phyloP scores from a whole-genome alignment of 73 alveolate species.

The Paramecium bursaria region DNA sequence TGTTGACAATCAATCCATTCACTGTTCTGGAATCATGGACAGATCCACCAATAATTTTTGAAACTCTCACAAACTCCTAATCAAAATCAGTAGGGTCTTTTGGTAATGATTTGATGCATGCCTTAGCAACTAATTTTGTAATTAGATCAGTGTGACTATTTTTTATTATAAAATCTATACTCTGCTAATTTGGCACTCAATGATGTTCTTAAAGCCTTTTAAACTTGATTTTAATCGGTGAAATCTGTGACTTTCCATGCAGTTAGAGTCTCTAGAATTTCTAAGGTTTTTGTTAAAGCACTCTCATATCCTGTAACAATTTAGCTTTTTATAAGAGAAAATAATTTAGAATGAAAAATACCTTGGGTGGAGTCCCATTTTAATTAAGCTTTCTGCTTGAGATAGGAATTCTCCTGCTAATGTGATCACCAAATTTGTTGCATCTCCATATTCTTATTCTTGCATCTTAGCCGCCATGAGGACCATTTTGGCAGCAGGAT shows the following conservation, averaged over 20 bases:
- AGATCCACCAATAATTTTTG: conserved; percentile 96
- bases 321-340: conserved; percentile 71
- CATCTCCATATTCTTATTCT: conserved; percentile 96
- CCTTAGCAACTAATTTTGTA: conserved; percentile 60
- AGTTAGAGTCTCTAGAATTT: conserved; percentile 81
- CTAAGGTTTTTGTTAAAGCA: conserved; percentile 90
- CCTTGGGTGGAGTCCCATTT: conserved; percentile 95
- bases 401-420: conserved; percentile 98
- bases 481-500: conserved; percentile 99
- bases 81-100: conserved; percentile 83
- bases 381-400: conserved; percentile 93
- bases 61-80: conserved; percentile 95
- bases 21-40: conserved; percentile 87
- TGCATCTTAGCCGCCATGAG: conserved; percentile 97
- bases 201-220: conserved; percentile 86
- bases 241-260: conserved; percentile 83
- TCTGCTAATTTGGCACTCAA: conserved; percentile 88
- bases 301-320: conserved; percentile 96
- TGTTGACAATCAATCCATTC: conserved; percentile 91
- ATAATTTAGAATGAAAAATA: not conserved
- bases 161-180: not conserved
- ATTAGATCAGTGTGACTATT: conserved; percentile 58
- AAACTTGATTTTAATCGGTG: conserved; percentile 81
- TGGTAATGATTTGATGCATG: conserved; percentile 78
- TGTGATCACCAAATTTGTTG: conserved; percentile 94